These are phyloP conservation scores for Lactarius vividus DNA, from an alignment of 768 basidiomycete species.

Conservation along the genomic window DNA sequence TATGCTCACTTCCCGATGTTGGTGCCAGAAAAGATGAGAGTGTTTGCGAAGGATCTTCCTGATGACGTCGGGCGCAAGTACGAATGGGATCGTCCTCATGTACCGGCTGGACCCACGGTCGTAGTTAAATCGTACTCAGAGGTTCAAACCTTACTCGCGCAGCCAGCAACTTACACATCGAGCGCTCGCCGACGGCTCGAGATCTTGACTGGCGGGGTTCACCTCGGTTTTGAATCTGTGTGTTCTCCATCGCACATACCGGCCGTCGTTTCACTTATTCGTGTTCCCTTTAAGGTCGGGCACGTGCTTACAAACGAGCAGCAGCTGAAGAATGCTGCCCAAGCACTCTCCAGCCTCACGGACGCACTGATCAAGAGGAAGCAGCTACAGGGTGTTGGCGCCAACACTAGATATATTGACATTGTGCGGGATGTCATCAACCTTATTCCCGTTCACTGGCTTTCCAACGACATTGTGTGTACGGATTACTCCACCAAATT, in stretches of 20 bases:
- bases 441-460: constrained; percentile 58
- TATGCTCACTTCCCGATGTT: constrained; percentile 85
- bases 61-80: constrained; percentile 45
- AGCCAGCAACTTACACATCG: constrained; percentile 8
- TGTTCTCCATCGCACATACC: background rate
- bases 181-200: constrained; percentile 8
- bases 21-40: constrained; percentile 51
- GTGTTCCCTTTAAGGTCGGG: constrained; percentile 13
- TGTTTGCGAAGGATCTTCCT: constrained; percentile 37
- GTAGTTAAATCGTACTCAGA: constrained; percentile 9
- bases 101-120: constrained; percentile 17
- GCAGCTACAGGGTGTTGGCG: constrained; percentile 35
- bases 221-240: constrained; percentile 11
- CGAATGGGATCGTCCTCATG: constrained; percentile 52
- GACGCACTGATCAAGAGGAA: constrained; percentile 30
- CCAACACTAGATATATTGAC: constrained; percentile 44
- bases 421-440: constrained; percentile 69
- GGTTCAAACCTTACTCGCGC: background rate
- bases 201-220: constrained; percentile 14
- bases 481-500: background rate
- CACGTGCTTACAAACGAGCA: background rate
- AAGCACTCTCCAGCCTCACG: constrained; percentile 8
- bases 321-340: constrained; percentile 7
- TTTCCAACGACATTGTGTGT: constrained; percentile 55
- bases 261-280: background rate